These are phyloP conservation scores for Bacterosira constricta DNA, from an alignment of 108 stramenopile species.

Conservation along the genomic window DNA sequence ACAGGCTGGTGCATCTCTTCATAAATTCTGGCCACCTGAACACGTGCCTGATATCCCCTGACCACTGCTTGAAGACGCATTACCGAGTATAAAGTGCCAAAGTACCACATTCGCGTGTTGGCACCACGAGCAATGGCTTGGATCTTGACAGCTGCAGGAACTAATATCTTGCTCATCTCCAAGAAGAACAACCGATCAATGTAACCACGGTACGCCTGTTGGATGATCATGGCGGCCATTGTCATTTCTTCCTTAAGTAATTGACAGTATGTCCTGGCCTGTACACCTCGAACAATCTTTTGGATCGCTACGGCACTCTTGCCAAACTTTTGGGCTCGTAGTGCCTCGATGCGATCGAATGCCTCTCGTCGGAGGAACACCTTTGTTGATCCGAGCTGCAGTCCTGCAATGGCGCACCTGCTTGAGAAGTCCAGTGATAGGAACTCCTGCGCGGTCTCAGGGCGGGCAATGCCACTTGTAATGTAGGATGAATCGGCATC, in stretches of 20 bases:
- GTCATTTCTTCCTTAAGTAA: slow-evolving; percentile 36
- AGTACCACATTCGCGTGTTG: slow-evolving; percentile 49
- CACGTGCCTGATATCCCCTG: slow-evolving; percentile 37
- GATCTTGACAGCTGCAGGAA: slow-evolving; percentile 38
- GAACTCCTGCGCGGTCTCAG: slow-evolving; percentile 67
- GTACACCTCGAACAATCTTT: slow-evolving; percentile 67
- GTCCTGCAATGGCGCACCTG: slow-evolving; percentile 80
- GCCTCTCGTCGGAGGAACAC: slow-evolving; percentile 90
- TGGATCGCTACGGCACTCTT: slow-evolving; percentile 69
- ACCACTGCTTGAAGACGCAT: slow-evolving; percentile 52
- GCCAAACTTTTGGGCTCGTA: slow-evolving; percentile 73
- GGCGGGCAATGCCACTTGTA: slow-evolving; percentile 58
- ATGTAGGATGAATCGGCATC: slow-evolving; percentile 24
- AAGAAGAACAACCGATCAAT: slow-evolving; percentile 49
- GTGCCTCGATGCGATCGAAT: slow-evolving; percentile 84
- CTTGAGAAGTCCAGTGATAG: slow-evolving; percentile 75
- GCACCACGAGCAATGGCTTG: slow-evolving; percentile 47
- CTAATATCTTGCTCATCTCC: slow-evolving; percentile 51
- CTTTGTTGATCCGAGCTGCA: slow-evolving; percentile 90
- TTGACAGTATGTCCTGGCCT: slow-evolving; percentile 53
- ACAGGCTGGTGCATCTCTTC: slow-evolving; percentile 39
- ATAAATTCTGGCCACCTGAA: slow-evolving; percentile 12
- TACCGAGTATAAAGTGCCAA: slow-evolving; percentile 41
- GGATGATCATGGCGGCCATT: slow-evolving; percentile 60
- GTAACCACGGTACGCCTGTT: slow-evolving; percentile 68